Percentiles rank a stretch among this genome's conserved stretches.
Evolutionary conservation across 257 asterid species (phyloP).

Genomic region (Scutellaria minor): DNA sequence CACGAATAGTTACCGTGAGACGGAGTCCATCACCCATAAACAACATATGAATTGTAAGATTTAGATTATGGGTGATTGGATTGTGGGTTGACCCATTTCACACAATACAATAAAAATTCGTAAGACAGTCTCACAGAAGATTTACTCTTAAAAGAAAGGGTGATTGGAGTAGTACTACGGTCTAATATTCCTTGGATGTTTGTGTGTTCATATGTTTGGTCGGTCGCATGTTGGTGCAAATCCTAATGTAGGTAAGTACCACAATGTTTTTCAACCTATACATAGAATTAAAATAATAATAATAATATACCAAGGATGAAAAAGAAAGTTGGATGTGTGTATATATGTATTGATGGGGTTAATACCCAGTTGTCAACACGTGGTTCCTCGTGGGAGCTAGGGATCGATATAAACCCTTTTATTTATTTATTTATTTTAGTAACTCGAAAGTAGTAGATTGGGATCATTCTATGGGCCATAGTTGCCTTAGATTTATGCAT

Average conservation of each 20-base stretch:
- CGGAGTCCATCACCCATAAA: too few species aligned
- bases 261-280: conserved; percentile 5
- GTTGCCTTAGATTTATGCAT: conserved; percentile 40
- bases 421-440: not conserved
- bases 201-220: conserved; percentile 40
- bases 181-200: conserved; percentile 24
- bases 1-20: too few species aligned
- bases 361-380: conserved; percentile 44
- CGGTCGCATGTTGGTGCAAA: conserved; percentile 41
- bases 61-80: too few species aligned
- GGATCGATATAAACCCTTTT: not conserved
- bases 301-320: not conserved
- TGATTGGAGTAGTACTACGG: not conserved
- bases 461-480: conserved; percentile 37
- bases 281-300: not conserved
- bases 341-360: conserved; percentile 19
- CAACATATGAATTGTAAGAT: too few species aligned
- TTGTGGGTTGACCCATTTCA: too few species aligned
- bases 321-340: not conserved
- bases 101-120: too few species aligned
- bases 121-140: too few species aligned
- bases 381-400: conserved; percentile 41
- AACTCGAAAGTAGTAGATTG: conserved; percentile 5
- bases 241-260: conserved; percentile 28
- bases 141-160: too few species aligned